phyloP scores from a whole-genome alignment of 768 basidiomycete genomes.

The Cyclocybe cylindracea region DNA sequence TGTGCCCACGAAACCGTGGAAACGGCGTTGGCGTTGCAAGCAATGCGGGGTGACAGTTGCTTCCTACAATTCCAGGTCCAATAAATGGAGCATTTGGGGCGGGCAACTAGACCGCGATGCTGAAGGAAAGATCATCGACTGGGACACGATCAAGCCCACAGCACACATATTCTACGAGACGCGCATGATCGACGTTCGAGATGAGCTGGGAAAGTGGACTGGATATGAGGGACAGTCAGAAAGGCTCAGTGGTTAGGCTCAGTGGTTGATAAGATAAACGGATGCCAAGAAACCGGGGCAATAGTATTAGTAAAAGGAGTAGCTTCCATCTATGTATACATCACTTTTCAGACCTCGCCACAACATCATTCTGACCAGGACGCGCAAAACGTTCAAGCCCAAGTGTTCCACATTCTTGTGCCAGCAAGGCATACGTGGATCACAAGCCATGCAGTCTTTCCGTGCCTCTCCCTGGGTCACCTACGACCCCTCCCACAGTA shows the following conservation, averaged over 20 bases:
- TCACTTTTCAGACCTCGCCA: too few relatives aligned
- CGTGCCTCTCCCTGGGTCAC: slow-evolving; percentile 65
- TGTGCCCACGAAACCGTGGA: slow-evolving; percentile 53
- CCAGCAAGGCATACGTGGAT: too few relatives aligned
- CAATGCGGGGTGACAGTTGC: slow-evolving; percentile 56
- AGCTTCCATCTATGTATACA: not conserved
- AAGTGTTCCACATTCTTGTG: too few relatives aligned
- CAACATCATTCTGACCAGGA: slow-evolving; percentile 10
- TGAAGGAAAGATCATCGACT: slow-evolving; percentile 48
- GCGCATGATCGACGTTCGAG: slow-evolving; percentile 55
- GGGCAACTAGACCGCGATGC: slow-evolving; percentile 53
- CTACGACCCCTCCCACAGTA: slow-evolving; percentile 43
- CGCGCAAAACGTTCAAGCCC: not conserved
- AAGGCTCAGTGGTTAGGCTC: slow-evolving; percentile 17
- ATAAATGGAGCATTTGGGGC: slow-evolving; percentile 61
- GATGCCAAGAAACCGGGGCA: not conserved
- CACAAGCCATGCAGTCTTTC: slow-evolving; percentile 42
- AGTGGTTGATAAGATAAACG: slow-evolving; percentile 2
- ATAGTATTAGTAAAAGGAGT: slow-evolving; percentile 12
- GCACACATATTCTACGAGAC: slow-evolving; percentile 70
- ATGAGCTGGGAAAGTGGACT: slow-evolving; percentile 62
- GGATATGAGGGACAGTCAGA: slow-evolving; percentile 58
- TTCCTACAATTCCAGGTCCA: slow-evolving; percentile 49
- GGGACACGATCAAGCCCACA: slow-evolving; percentile 61
- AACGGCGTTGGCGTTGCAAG: slow-evolving; percentile 65